A percentile compares a stretch with the other conserved stretches of the same genome.
These are phyloP conservation scores for Kodamaea suecica DNA, from an alignment of 1,139 yeast genomes.

Conservation along the genomic window DNA sequence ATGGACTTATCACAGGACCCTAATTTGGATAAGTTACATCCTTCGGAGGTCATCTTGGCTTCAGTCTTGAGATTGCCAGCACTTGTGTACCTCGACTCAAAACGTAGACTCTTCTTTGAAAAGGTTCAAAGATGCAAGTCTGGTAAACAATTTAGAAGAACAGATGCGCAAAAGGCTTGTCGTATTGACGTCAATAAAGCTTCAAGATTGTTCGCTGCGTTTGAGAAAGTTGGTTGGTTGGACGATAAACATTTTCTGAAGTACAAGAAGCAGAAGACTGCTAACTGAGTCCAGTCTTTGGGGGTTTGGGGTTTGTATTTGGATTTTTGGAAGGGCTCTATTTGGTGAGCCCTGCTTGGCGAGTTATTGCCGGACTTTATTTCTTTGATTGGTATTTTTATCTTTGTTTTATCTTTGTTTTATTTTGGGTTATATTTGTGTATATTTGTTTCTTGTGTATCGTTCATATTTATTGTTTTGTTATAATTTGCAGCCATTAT, in stretches of 20 bases:
- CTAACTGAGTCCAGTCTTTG: too few relatives aligned
- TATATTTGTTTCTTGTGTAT: too few relatives aligned
- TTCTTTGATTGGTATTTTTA: not conserved
- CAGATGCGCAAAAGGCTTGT: slow-evolving; percentile 97
- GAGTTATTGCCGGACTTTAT: not conserved
- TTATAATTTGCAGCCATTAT: too few relatives aligned
- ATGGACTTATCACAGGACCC: slow-evolving; percentile 87
- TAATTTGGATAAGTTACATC: slow-evolving; percentile 67
- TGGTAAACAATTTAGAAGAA: slow-evolving; percentile 87
- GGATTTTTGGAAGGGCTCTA: too few relatives aligned
- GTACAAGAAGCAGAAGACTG: not conserved
- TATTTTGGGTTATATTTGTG: not conserved
- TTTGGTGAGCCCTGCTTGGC: too few relatives aligned
- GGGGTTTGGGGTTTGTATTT: too few relatives aligned
- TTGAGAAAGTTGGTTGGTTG: slow-evolving; percentile 94
- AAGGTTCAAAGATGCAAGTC: slow-evolving; percentile 74
- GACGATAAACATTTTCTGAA: slow-evolving; percentile 64
- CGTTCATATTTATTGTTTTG: too few relatives aligned
- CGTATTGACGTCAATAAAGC: slow-evolving; percentile 97
- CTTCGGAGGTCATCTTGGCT: slow-evolving; percentile 87
- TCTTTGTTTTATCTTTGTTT: not conserved
- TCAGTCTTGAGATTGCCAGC: slow-evolving; percentile 86
- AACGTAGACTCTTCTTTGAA: slow-evolving; percentile 84
- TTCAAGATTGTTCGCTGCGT: slow-evolving; percentile 85
- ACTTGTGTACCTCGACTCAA: slow-evolving; percentile 84